Conservation (phyloP, 2,329 filamentous ascomycete species). For the Teratosphaeria nubilosa region DNA sequence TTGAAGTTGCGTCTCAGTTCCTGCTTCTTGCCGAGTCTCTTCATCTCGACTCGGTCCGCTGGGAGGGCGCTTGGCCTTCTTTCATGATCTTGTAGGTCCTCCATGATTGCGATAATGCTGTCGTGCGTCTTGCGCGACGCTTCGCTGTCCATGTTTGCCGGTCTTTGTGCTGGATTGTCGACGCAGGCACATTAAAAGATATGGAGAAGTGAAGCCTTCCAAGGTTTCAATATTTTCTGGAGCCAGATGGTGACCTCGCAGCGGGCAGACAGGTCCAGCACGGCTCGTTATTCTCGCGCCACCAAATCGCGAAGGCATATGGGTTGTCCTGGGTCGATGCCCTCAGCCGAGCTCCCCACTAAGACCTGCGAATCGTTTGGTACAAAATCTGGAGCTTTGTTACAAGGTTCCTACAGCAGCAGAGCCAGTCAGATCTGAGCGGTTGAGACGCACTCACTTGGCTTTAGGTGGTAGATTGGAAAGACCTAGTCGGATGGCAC, state of each 20-base stretch:
- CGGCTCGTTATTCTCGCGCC: too few species aligned
- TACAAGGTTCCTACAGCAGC: neutral
- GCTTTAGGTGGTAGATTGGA: too few species aligned
- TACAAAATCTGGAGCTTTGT: neutral
- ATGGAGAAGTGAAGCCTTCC: neutral
- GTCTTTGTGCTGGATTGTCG: neutral
- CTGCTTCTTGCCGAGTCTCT: constrained; percentile 7
- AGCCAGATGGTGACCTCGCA: neutral
- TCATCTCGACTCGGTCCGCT: constrained; percentile 5
- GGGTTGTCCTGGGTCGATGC: neutral
- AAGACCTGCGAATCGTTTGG: neutral
- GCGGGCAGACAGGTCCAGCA: neutral
- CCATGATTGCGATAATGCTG: neutral
- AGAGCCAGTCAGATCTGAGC: neutral
- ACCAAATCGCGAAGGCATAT: too few species aligned
- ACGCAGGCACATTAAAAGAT: neutral
- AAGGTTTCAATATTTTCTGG: neutral
- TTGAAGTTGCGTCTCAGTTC: constrained; percentile 19
- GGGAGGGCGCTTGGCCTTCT: neutral
- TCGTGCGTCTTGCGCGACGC: neutral
- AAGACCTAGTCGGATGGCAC: too few species aligned
- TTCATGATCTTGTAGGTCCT: constrained; percentile 1
- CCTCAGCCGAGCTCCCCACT: neutral
- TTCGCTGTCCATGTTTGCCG: neutral
- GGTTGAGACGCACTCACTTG: neutral